These are phyloP conservation scores for Aaosphaeria arxii DNA, from an alignment of 2,329 filamentous ascomycete genomes.

Conservation along the genomic window DNA sequence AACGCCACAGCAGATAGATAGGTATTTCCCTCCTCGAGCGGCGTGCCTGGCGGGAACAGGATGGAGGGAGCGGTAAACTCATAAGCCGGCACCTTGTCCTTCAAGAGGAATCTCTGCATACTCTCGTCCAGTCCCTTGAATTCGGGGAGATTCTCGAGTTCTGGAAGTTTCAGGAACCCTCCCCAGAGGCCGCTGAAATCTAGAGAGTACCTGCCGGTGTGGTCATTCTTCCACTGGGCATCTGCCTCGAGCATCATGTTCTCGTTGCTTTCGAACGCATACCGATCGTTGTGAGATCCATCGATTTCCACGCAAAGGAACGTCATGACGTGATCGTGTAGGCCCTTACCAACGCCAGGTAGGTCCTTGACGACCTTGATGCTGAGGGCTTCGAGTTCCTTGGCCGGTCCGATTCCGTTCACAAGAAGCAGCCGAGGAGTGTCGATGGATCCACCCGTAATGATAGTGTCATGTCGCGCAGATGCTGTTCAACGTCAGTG, in stretches of 20 bases:
- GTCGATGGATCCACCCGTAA: constrained; percentile 32
- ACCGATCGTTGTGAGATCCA: constrained; percentile 33
- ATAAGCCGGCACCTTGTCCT: constrained; percentile 55
- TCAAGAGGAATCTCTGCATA: constrained; percentile 45
- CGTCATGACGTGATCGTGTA: constrained; percentile 46
- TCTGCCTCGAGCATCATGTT: constrained; percentile 41
- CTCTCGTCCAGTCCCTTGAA: constrained; percentile 45
- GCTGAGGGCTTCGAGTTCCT: constrained; percentile 40
- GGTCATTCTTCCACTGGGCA: constrained; percentile 41
- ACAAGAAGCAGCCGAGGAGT: constrained; percentile 43
- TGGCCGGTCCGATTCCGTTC: constrained; percentile 47
- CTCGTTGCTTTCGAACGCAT: constrained; percentile 36
- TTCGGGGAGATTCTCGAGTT: constrained; percentile 38
- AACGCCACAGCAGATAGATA: constrained; percentile 35
- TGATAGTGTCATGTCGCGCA: constrained; percentile 31
- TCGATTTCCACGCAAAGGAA: constrained; percentile 47
- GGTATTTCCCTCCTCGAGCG: constrained; percentile 31
- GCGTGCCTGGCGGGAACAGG: constrained; percentile 22
- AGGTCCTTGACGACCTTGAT: constrained; percentile 42
- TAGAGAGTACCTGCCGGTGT: constrained; percentile 26
- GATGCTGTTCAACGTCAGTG: constrained; percentile 9
- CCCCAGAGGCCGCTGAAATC: constrained; percentile 52
- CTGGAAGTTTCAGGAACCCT: constrained; percentile 50
- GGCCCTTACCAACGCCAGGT: constrained; percentile 43
- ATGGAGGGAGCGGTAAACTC: constrained; percentile 46